phyloP scores from a whole-genome alignment of 495 filamentous ascomycete genomes.

The Lasiosphaeria miniovina region DNA sequence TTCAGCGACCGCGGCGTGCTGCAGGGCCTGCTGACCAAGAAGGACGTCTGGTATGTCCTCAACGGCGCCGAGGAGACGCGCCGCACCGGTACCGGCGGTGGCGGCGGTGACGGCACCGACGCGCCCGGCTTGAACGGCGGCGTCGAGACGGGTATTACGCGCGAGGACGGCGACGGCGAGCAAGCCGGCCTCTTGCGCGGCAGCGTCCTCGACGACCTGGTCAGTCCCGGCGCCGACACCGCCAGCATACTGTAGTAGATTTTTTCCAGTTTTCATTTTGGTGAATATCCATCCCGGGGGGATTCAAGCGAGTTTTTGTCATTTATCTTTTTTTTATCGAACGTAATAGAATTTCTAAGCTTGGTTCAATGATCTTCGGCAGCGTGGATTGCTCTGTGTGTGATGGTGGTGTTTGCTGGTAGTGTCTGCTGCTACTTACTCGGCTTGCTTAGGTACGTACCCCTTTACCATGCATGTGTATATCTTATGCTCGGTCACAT shows the following conservation, averaged over 20 bases:
- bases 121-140: slow-evolving; percentile 1
- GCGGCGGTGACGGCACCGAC: neutral
- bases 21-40: slow-evolving; percentile 89
- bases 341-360: too few relatives aligned
- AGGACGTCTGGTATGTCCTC: slow-evolving; percentile 94
- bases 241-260: slow-evolving; percentile 28
- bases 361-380: too few relatives aligned
- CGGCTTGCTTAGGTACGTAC: too few relatives aligned
- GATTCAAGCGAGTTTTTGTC: neutral
- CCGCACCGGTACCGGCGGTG: slow-evolving; percentile 24
- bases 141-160: slow-evolving; percentile 12
- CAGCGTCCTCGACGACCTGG: slow-evolving; percentile 14
- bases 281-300: neutral
- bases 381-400: too few relatives aligned
- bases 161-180: slow-evolving; percentile 29
- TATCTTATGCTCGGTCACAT: too few relatives aligned
- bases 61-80: slow-evolving; percentile 71
- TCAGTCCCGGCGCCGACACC: slow-evolving; percentile 21
- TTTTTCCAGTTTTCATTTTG: slow-evolving; percentile 1
- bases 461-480: too few relatives aligned
- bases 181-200: slow-evolving; percentile 27
- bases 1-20: slow-evolving; percentile 79
- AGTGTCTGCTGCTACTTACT: too few relatives aligned
- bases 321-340: neutral
- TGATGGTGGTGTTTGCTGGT: too few relatives aligned